Evolutionary conservation across 78 protist species (phyloP), one percentile per base, ranked within the genome.

Genomic region (Diacronema lutheri): DNA sequence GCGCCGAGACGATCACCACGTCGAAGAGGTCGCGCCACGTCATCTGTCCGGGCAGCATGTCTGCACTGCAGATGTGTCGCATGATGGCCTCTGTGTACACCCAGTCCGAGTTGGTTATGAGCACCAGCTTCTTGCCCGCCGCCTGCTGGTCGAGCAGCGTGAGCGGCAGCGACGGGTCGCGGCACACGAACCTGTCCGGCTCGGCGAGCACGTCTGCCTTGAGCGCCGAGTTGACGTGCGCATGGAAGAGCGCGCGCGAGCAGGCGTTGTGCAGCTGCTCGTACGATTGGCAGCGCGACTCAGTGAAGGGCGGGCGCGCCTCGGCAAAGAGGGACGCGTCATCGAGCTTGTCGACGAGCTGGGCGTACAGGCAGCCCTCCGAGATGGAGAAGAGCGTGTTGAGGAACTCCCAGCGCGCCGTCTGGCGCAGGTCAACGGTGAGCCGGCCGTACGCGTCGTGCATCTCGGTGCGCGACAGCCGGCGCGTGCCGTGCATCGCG

Each of bases 401-500:
- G 60, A 62, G 57, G 85, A 80, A 80, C 29, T 33, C 56, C 85
- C 85, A 77, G 16, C 83, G 83, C 58, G 14, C 50, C 9, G 37
- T 20, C 26, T 61, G 26, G 11, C 66, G 66, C 33, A 61, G 20
- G 66, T 61, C 66, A 26, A 61, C 33, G 33, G 1, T 1, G 10
- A 26, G 66, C 66, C 33, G 10, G 66, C 66, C 66, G 66, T 61
- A 61, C 66, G 10, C 66, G 12, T 55, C 41, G 23, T 37, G 71
- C 31, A 65, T 31, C 71, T 60, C 84, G 4, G 4, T 12, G n/a
- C 10, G 19, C 33, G 72, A 40, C 33, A 80, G 50, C 20, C 73
- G 85, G 31, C 85, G 72, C 21, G 85, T 80, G 76, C 85, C 85
- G 85, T 80, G 85, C 73, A 80, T 37, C 29, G 74, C 85, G 12